Evolutionary conservation across 2,329 filamentous ascomycete species (phyloP).

Genomic region (Macrophomina phaseolina): DNA sequence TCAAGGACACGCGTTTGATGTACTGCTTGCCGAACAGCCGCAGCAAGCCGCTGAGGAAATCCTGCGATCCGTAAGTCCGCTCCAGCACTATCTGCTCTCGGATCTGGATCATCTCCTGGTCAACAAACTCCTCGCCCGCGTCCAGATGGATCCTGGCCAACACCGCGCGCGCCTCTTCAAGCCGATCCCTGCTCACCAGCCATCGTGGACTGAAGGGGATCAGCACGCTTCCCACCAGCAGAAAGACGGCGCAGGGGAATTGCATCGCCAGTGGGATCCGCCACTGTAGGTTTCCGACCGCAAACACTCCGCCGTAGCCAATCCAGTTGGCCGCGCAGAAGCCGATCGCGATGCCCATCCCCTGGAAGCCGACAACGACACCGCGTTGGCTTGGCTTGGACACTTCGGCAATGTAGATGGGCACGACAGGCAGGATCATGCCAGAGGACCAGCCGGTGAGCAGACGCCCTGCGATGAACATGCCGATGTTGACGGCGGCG

Average conservation of each 20-base stretch:
- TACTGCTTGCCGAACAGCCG: constrained; percentile 30
- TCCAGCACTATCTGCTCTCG: constrained; percentile 37
- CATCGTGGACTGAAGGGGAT: constrained; percentile 86
- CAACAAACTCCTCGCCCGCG: constrained; percentile 32
- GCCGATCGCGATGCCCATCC: constrained; percentile 65
- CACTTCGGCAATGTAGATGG: constrained; percentile 27
- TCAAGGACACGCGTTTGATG: constrained; percentile 3
- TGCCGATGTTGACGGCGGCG: constrained; percentile 26
- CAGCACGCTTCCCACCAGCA: constrained; percentile 61
- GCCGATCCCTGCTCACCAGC: constrained; percentile 70
- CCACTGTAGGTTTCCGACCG: constrained; percentile 72
- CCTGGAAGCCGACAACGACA: constrained; percentile 50
- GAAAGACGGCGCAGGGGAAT: constrained; percentile 1
- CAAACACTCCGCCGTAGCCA: constrained; percentile 60
- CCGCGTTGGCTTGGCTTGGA: constrained; percentile 9
- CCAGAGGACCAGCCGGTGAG: constrained; percentile 12
- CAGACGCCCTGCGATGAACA: constrained; percentile 26
- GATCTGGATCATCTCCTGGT: constrained; percentile 37
- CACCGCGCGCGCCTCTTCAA: constrained; percentile 65
- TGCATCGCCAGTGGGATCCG: constrained; percentile 60
- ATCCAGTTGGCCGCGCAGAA: constrained; percentile 4
- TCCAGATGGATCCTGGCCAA: constrained; percentile 50
- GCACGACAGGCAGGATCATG: constrained; percentile 26
- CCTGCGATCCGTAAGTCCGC: constrained; percentile 30
- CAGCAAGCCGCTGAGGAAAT: constrained; percentile 35